Percentiles rank a stretch among this genome's conserved stretches.
Evolutionary conservation across 2,329 filamentous ascomycete genomes (phyloP).

Genomic region (Fusarium albosuccineum): DNA sequence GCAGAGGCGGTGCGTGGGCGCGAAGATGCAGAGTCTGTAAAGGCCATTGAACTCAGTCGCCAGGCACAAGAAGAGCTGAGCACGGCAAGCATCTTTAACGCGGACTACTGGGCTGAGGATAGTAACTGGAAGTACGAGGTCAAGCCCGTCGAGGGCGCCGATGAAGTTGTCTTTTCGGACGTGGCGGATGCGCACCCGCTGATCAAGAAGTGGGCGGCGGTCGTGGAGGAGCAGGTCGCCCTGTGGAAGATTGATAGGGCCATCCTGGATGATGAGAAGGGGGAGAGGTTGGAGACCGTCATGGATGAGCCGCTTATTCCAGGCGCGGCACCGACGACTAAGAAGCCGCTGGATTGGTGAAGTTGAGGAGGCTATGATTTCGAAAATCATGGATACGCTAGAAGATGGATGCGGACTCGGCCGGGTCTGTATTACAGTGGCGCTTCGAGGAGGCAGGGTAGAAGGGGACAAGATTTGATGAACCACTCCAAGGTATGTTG

Average conservation of each 20-base stretch:
- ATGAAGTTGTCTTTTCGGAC: slow-evolving; percentile 67
- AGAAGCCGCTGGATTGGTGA: slow-evolving; percentile 57
- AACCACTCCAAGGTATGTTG: slow-evolving; percentile 12
- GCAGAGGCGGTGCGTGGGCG: slow-evolving; percentile 58
- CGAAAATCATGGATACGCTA: neutral
- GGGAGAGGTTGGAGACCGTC: slow-evolving; percentile 45
- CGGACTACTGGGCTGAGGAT: slow-evolving; percentile 76
- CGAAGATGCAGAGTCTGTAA: slow-evolving; percentile 37
- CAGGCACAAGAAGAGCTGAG: slow-evolving; percentile 71
- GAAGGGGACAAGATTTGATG: neutral
- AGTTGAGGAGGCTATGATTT: neutral
- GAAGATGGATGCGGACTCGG: neutral
- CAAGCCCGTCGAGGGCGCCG: slow-evolving; percentile 49
- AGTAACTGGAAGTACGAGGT: slow-evolving; percentile 79
- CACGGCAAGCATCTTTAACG: slow-evolving; percentile 72
- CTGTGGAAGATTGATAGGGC: slow-evolving; percentile 52
- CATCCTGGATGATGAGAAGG: slow-evolving; percentile 52
- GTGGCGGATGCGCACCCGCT: slow-evolving; percentile 78
- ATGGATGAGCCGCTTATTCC: slow-evolving; percentile 47
- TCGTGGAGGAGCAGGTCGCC: slow-evolving; percentile 49
- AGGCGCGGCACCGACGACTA: slow-evolving; percentile 42
- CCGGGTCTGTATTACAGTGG: too few relatives aligned
- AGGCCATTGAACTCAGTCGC: slow-evolving; percentile 3
- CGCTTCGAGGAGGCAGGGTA: neutral
- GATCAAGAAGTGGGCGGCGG: slow-evolving; percentile 70